Base-by-base conservation (phyloP, 2,329 filamentous ascomycete species). In the Pleoardoris graminearum region DNA sequence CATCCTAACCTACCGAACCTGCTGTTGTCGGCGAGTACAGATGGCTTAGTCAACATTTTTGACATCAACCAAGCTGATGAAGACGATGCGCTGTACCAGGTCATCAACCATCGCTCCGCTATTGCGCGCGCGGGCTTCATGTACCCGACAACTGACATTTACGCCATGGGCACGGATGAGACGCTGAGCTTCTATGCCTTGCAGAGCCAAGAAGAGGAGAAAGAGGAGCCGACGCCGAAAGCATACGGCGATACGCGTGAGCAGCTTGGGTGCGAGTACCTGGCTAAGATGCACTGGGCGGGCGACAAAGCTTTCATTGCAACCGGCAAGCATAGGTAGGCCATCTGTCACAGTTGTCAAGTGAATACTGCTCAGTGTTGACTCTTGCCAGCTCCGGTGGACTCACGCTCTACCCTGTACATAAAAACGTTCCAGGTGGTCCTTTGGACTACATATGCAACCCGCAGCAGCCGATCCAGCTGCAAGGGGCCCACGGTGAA, bases 41-140 rank as follows among this genome's bases (percentile, higher is more conserved):
- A 94, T 72, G 89, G 89, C 6, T 81, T 93, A 1, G 81, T 93
- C 63, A 91, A 89, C 66, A 77, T 93, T 39, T 90, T 88, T 73
- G 86, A 94, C 74, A 87, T 84, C 16, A 79, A 80, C 42, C 65
- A 72, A 41, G 58, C 59, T 7, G 80, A 89, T 52, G 89, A 93
- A 72, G 89, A 93, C 66, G 89, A 93, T 41, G 85, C 89, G 1
- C 77, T 91, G 17, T 78, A 88, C 53, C 88, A 91, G 72, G 89
- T 90, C 11, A 85, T 92, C 69, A 93, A 93, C 71, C 88, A 90
- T 67, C 81, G 83, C 32, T 84, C 86, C 29, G 90, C 88, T 0
- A 83, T 93, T 58, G 88, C 91, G 70, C 87, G 84, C 60, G 85
- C 89, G 12, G 87, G 85, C 4, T 92, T 91, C 74, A 76, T 93